Evolutionary conservation across 805 yeast species (phyloP), one percentile per base, ranked within the genome.

Genomic region (Scheffersomyces lignosus): DNA sequence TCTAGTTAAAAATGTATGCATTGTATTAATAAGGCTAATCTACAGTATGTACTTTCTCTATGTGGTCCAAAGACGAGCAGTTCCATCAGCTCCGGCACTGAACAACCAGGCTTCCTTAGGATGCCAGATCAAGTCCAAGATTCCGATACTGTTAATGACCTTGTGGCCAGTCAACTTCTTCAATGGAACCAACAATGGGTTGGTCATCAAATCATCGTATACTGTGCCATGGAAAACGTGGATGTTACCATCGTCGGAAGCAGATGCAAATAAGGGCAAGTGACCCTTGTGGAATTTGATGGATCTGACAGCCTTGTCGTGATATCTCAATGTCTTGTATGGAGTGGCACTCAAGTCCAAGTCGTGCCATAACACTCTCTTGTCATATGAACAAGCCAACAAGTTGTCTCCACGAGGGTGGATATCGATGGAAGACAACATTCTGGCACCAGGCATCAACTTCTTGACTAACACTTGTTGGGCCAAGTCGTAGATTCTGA

Each of bases 81-180:
- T 80, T 43, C 95, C 88, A 64, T 93, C 99, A 15, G 98, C 98
- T 52, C 98, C 99, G 8, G 96, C 87, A 58, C 93, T 83, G 62
- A 93, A 89, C 56, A 93, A 73, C 99, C 99, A 93, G 0, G 99
- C 96, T 66, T 93, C 98, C 52, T 83, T 81, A 47, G 98, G 98
- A 73, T 93, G 99, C 99, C 99, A 93, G 33, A 78, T 78, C 33
- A 85, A 77, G 56, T 81, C 84, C 56, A 93, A 72, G 12, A 93
- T 95, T 56, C 99, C 99, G 39, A 93, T 68, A 55, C 85, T 83
- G 50, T 78, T 78, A 15, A 80, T 69, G 31, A 88, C 75, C 59
- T 83, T 81, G 65, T 93, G 99, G 8, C 98, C 99, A 29, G 83
- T 80, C 57, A 93, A 73, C 58, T 90, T 89, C 78, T 93, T 93